A percentile compares a stretch with the other conserved stretches of the same genome.
phyloP scores from a whole-genome alignment of 306 rosid species.

The Ormosia emarginata region DNA sequence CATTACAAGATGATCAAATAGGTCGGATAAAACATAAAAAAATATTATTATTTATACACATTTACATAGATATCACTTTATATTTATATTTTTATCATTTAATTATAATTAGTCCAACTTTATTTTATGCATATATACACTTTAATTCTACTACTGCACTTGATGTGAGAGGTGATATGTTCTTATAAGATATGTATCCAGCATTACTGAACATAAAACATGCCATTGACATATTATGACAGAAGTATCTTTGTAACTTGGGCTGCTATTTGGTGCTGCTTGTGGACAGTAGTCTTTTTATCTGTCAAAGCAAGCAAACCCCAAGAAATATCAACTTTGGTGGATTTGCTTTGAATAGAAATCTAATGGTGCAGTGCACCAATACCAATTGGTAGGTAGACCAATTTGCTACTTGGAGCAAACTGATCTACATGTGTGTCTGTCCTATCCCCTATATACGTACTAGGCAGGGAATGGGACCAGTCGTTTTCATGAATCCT shows the following conservation, averaged over 20 bases:
- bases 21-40: no score
- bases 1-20: not conserved
- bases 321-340: slow-evolving; percentile 21
- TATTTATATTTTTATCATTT: no score
- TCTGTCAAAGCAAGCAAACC: slow-evolving; percentile 25
- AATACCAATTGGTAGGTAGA: slow-evolving; percentile 36
- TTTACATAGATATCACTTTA: no score
- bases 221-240: slow-evolving; percentile 25
- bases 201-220: not conserved
- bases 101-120: no score
- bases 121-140: no score
- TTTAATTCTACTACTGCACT: not conserved
- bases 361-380: slow-evolving; percentile 12
- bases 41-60: no score
- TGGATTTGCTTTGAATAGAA: slow-evolving; percentile 34
- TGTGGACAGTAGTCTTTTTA: slow-evolving; percentile 36
- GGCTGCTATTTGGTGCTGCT: slow-evolving; percentile 2
- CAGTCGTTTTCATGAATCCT: slow-evolving; percentile 39
- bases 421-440: slow-evolving; percentile 38
- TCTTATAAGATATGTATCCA: no score
- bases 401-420: slow-evolving; percentile 30
- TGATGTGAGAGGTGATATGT: not conserved
- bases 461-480: slow-evolving; percentile 38
- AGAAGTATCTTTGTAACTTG: slow-evolving; percentile 31
- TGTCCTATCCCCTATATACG: slow-evolving; percentile 26